Conservation (phyloP, 768 basidiomycete species). For the Boletus rubropictus region DNA sequence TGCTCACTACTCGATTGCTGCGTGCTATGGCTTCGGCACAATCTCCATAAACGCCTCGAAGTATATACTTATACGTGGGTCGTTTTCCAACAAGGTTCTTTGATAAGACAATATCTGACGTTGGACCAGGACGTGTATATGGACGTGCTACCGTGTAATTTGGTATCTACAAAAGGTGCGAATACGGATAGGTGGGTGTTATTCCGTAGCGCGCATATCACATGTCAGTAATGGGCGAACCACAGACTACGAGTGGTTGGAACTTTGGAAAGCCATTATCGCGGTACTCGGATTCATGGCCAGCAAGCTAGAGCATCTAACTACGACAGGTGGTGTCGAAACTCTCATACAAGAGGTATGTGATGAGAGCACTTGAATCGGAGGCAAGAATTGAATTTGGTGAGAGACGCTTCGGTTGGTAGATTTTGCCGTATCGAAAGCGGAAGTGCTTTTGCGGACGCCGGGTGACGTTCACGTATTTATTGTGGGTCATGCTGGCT, state of each 20-base stretch:
- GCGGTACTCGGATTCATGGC: constrained; percentile 51
- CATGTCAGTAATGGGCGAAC: not conserved
- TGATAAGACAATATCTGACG: not conserved
- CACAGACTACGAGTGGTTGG: constrained; percentile 61
- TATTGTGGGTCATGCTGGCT: constrained; percentile 42
- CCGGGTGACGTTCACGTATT: constrained; percentile 53
- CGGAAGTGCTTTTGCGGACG: constrained; percentile 50
- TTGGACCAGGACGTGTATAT: constrained; percentile 46
- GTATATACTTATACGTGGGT: constrained; percentile 52
- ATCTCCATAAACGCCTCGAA: constrained; percentile 58
- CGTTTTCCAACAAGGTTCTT: not conserved
- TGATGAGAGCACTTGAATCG: not conserved
- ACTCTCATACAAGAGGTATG: constrained; percentile 51
- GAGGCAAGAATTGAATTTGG: constrained; percentile 1
- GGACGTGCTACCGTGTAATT: constrained; percentile 48
- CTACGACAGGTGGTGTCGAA: constrained; percentile 48
- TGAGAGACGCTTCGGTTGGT: constrained; percentile 48
- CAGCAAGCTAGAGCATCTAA: constrained; percentile 48
- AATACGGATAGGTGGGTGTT: constrained; percentile 47
- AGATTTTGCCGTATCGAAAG: constrained; percentile 44
- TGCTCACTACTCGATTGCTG: constrained; percentile 65
- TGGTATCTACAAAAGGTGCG: constrained; percentile 53
- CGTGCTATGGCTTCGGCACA: constrained; percentile 65
- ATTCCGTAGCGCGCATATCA: not conserved
- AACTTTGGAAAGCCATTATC: constrained; percentile 55